Evolutionary conservation across 306 rosid species (phyloP).

Genomic region (Macrotyloma uniflorum): DNA sequence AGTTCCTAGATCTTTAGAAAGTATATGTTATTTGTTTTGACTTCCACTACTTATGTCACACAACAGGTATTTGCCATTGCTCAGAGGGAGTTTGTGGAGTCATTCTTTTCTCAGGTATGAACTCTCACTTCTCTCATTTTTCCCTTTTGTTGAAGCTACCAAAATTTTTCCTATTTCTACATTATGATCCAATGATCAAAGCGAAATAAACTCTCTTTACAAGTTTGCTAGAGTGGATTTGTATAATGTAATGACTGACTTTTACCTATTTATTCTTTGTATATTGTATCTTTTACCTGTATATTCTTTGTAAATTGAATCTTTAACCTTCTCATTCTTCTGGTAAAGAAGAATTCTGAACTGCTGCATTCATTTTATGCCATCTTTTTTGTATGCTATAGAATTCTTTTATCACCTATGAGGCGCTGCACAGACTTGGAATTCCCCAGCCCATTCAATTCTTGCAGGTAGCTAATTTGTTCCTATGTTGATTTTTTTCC

Average conservation of each 20-base stretch:
- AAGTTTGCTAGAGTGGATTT: conserved; percentile 21
- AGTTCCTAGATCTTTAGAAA: conserved; percentile 17
- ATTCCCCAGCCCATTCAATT: conserved; percentile 92
- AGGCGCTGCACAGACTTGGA: conserved; percentile 82
- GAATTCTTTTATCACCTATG: conserved; percentile 90
- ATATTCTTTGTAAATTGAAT: not conserved
- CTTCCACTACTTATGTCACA: conserved; percentile 34
- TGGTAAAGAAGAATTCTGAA: not conserved
- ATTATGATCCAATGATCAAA: conserved; percentile 26
- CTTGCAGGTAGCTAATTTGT: conserved; percentile 86
- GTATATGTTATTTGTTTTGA: not conserved
- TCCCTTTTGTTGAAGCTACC: conserved; percentile 26
- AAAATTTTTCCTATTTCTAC: conserved; percentile 18
- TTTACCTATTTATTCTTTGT: not conserved
- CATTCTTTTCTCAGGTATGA: conserved; percentile 92
- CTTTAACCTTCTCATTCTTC: not conserved
- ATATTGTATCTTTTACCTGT: not conserved
- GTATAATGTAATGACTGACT: not conserved
- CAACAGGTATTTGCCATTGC: conserved; percentile 89
- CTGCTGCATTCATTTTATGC: conserved; percentile 10
- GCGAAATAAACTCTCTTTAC: conserved; percentile 3
- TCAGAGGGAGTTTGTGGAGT: conserved; percentile 84
- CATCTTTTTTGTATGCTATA: conserved; percentile 44
- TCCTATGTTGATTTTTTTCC: conserved; percentile 39
- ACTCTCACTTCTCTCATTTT: conserved; percentile 25